phyloP scores from a whole-genome alignment of 2,329 filamentous ascomycete genomes.

The Colletotrichum sansevieriae region DNA sequence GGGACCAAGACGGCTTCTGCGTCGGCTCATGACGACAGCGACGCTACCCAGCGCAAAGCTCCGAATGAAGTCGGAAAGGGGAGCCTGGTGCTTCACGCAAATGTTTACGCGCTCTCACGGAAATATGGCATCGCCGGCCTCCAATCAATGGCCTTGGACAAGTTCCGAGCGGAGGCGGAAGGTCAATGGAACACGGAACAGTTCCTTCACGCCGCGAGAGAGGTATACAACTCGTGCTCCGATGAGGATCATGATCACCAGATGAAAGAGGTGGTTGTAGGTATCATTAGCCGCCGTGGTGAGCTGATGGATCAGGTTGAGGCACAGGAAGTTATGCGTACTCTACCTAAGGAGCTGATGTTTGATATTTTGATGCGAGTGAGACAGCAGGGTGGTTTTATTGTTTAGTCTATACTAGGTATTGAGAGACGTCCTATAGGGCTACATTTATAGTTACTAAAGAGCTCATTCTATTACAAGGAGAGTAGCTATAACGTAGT shows the following conservation, averaged over 20 bases:
- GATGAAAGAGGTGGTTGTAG: constrained; percentile 31
- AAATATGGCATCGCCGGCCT: constrained; percentile 28
- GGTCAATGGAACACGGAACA: constrained; percentile 34
- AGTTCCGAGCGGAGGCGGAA: constrained; percentile 27
- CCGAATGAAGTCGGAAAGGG: too few species aligned
- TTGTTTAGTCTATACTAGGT: too few species aligned
- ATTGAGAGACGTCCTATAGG: too few species aligned
- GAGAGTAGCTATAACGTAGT: too few species aligned
- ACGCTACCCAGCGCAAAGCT: not conserved
- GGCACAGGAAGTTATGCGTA: constrained; percentile 28
- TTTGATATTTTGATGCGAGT: constrained; percentile 29
- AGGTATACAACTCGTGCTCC: constrained; percentile 17
- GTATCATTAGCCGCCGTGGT: constrained; percentile 28
- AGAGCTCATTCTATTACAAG: too few species aligned
- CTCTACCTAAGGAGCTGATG: constrained; percentile 31
- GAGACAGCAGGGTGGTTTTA: constrained; percentile 23
- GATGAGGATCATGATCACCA: constrained; percentile 21
- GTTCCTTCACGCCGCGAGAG: constrained; percentile 28
- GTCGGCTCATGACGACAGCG: not conserved
- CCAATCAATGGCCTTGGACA: constrained; percentile 5
- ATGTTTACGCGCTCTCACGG: constrained; percentile 26
- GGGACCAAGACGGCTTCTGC: not conserved
- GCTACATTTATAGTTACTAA: too few species aligned
- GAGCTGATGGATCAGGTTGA: constrained; percentile 29
- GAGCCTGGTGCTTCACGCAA: constrained; percentile 27